Conservation (phyloP, 163 green algal genomes). For the Scenedesmus sp. region DNA sequence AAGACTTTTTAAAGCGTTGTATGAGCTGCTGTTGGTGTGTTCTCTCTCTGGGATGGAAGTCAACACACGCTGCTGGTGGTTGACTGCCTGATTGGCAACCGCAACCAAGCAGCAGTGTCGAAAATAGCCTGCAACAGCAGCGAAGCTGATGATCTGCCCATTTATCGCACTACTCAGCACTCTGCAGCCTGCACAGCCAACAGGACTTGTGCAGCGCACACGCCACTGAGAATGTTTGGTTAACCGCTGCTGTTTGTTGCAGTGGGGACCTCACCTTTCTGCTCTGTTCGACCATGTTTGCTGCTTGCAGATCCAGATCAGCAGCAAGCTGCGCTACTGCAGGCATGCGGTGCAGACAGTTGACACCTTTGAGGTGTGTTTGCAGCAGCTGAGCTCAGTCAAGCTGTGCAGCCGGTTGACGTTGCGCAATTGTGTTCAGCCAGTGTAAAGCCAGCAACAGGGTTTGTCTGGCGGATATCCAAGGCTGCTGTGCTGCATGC, state of each 20-base stretch:
- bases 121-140: neutral
- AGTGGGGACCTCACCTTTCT: neutral
- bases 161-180: neutral
- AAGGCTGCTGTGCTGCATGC: neutral
- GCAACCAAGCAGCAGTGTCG: no score
- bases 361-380: constrained; percentile 34
- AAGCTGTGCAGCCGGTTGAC: neutral
- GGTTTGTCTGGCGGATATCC: neutral
- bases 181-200: neutral
- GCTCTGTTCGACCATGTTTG: neutral
- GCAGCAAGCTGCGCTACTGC: constrained; percentile 9
- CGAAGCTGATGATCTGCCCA: no score
- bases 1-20: neutral
- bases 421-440: neutral
- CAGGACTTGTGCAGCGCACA: neutral
- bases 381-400: neutral
- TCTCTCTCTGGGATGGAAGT: neutral
- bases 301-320: constrained; percentile 37
- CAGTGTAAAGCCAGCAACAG: neutral
- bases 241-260: neutral
- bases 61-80: neutral
- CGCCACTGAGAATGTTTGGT: neutral
- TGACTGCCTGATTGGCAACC: neutral
- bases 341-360: constrained; percentile 30
- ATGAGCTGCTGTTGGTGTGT: neutral